phyloP scores from a whole-genome alignment of 192 early-diverging fungal genomes.

The Coemansia sp. region DNA sequence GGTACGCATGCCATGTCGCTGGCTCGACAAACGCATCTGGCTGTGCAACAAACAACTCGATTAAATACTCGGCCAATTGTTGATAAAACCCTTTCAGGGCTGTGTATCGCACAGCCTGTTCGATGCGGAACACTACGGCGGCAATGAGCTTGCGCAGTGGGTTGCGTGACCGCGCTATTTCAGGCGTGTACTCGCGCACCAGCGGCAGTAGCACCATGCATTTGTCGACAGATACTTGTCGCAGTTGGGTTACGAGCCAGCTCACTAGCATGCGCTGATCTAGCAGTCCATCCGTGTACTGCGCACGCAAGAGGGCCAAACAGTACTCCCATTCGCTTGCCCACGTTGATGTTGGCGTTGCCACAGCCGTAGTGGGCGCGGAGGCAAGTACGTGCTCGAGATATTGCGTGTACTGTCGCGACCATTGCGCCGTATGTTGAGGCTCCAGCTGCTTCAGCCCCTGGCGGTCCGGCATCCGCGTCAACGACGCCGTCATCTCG shows the following conservation, averaged over 20 bases:
- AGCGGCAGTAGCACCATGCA: conserved; percentile 44
- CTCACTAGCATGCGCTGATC: conserved; percentile 49
- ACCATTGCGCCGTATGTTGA: conserved; percentile 38
- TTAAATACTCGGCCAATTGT: conserved; percentile 15
- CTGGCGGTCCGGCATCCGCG: conserved; percentile 22
- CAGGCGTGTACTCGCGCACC: conserved; percentile 30
- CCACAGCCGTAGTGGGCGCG: conserved; percentile 16
- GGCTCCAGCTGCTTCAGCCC: conserved; percentile 18
- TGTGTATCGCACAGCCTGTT: conserved; percentile 18
- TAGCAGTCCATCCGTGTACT: conserved; percentile 44
- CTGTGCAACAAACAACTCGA: conserved; percentile 26
- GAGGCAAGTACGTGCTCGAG: conserved; percentile 29
- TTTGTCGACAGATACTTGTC: conserved; percentile 24
- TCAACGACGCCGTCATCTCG: conserved; percentile 55
- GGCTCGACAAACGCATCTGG: conserved; percentile 54
- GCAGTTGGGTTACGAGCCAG: conserved; percentile 38
- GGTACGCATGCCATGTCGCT: conserved; percentile 32
- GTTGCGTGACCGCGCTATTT: conserved; percentile 47
- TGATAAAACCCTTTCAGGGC: conserved; percentile 16
- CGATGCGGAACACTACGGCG: conserved; percentile 27
- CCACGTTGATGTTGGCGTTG: conserved; percentile 11
- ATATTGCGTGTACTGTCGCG: conserved; percentile 38
- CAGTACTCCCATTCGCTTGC: conserved; percentile 28
- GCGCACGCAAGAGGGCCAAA: conserved; percentile 32
- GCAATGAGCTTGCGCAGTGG: conserved; percentile 48